These are phyloP conservation scores for Acanthamoeba divionensis DNA, from an alignment of 208 protist genomes.

Conservation along the genomic window DNA sequence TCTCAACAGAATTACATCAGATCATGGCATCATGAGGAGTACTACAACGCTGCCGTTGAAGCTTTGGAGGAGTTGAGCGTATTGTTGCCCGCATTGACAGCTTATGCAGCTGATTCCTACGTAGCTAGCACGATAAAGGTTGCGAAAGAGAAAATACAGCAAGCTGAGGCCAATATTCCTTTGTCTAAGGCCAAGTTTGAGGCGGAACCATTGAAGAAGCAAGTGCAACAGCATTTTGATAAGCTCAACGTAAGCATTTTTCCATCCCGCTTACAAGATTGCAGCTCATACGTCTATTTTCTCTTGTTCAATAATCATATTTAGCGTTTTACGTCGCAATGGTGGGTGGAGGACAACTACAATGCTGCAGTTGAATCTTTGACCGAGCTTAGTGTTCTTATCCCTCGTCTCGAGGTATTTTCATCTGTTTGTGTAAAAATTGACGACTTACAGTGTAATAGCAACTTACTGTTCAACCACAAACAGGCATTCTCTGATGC, in stretches of 20 bases:
- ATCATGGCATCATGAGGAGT: not conserved
- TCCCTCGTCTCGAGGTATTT: not conserved
- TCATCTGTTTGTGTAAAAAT: not conserved
- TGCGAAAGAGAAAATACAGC: constrained; percentile 28
- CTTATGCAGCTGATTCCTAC: not conserved
- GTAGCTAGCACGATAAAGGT: not conserved
- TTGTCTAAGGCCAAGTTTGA: constrained; percentile 43
- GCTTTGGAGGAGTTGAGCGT: not conserved
- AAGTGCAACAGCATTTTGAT: constrained; percentile 48
- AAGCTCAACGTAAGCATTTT: constrained; percentile 39
- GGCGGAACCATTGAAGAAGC: constrained; percentile 6
- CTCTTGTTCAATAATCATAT: not conserved
- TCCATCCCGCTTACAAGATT: not conserved
- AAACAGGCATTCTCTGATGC: not conserved
- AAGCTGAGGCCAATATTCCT: constrained; percentile 16
- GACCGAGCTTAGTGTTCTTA: not conserved
- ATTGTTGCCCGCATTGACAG: not conserved
- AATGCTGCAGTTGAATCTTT: not conserved
- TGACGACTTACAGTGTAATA: not conserved
- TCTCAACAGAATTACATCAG: not conserved
- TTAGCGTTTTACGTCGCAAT: constrained; percentile 1
- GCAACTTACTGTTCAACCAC: not conserved
- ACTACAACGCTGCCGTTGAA: not conserved
- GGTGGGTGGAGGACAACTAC: constrained; percentile 23
- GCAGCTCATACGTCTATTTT: not conserved